Conservation (phyloP, 345 rosid species). For the Arabidopsis thaliana region DNA sequence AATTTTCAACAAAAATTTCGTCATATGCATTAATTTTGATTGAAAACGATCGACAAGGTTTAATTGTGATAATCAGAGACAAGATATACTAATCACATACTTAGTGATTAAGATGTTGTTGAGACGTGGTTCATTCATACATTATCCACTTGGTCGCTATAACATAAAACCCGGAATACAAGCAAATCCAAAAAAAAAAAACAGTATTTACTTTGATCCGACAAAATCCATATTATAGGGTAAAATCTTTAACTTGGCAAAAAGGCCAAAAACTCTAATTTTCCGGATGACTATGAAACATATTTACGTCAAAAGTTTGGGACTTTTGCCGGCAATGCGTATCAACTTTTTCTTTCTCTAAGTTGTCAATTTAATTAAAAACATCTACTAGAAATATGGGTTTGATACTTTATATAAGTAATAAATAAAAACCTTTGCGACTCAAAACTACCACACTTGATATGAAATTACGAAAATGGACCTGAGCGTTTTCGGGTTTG, state of each 20-base stretch:
- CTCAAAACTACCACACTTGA: constrained; percentile 36
- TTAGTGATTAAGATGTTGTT: constrained; percentile 5
- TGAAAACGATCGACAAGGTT: constrained; percentile 7
- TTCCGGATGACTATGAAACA: constrained; percentile 42
- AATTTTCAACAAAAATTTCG: neutral
- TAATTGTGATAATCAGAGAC: neutral
- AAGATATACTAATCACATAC: neutral
- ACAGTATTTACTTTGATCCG: constrained; percentile 3
- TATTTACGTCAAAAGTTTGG: constrained; percentile 37
- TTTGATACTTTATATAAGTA: constrained; percentile 6
- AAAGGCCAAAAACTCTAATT: neutral
- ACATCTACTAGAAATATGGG: neutral
- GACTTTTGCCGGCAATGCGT: constrained; percentile 41
- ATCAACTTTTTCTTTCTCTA: constrained; percentile 16
- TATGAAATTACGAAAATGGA: constrained; percentile 26
- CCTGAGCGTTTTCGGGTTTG: constrained; percentile 17
- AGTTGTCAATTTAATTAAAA: neutral
- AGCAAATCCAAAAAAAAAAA: neutral
- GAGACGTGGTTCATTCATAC: constrained; percentile 9
- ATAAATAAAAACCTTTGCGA: constrained; percentile 15
- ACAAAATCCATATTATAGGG: constrained; percentile 19
- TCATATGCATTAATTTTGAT: neutral
- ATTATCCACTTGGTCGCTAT: constrained; percentile 5
- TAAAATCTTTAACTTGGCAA: neutral
- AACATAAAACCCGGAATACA: neutral